A percentile compares a stretch with the other conserved stretches of the same genome.
Evolutionary conservation across 495 filamentous ascomycete genomes (phyloP).

Genomic region (Penicillium steckii): DNA sequence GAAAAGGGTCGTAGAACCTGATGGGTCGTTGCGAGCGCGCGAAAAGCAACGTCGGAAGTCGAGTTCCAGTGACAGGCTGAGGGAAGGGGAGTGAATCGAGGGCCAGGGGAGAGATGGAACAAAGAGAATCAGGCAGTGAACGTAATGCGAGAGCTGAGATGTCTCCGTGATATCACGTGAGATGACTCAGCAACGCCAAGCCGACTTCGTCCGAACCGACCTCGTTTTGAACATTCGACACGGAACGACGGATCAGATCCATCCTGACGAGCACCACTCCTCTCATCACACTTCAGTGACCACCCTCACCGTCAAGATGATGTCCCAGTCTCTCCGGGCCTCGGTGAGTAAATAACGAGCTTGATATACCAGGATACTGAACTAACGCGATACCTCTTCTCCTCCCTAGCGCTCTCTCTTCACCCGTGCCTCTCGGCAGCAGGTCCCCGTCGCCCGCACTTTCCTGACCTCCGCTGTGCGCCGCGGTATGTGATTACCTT

Average conservation of each 20-base stretch:
- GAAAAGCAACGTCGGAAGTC: slow-evolving; percentile 28
- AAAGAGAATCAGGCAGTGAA: slow-evolving; percentile 11
- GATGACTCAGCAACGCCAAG: slow-evolving; percentile 32
- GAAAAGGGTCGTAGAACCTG: slow-evolving; percentile 42
- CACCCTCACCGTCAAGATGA: slow-evolving; percentile 53
- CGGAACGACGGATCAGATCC: slow-evolving; percentile 36
- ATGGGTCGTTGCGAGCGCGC: slow-evolving; percentile 28
- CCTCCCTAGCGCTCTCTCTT: slow-evolving; percentile 77
- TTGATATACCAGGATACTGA: slow-evolving; percentile 6
- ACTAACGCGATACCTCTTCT: slow-evolving; percentile 15
- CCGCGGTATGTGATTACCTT: slow-evolving; percentile 34
- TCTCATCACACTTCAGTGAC: slow-evolving; percentile 24
- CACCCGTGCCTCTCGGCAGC: slow-evolving; percentile 73
- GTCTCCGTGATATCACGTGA: slow-evolving; percentile 13
- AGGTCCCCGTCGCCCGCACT: slow-evolving; percentile 66
- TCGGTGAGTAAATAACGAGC: slow-evolving; percentile 52
- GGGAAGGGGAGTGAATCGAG: slow-evolving; percentile 16
- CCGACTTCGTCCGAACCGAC: slow-evolving; percentile 28
- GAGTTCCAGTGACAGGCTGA: slow-evolving; percentile 34
- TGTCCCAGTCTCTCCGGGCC: slow-evolving; percentile 64
- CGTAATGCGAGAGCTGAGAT: slow-evolving; percentile 2
- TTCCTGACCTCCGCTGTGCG: slow-evolving; percentile 62
- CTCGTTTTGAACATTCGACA: slow-evolving; percentile 35
- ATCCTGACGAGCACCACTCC: slow-evolving; percentile 32
- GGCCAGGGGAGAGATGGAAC: slow-evolving; percentile 18